phyloP scores from a whole-genome alignment of 768 basidiomycete genomes.

The Lyophyllum decastes region DNA sequence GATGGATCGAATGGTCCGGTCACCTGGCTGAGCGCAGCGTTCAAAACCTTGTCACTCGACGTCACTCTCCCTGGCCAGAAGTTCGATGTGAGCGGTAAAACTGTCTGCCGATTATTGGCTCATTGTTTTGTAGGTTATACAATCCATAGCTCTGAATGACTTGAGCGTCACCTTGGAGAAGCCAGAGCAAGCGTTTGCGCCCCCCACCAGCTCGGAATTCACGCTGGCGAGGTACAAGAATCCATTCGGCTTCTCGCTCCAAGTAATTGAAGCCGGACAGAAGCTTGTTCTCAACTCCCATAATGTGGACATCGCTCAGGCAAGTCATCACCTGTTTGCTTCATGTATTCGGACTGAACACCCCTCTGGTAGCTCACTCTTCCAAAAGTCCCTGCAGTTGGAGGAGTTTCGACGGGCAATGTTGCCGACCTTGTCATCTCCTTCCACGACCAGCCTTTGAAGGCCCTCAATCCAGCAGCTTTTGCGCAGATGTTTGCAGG shows the following conservation, averaged over 20 bases:
- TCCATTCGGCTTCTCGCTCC: slow-evolving; percentile 76
- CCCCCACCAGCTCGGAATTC: slow-evolving; percentile 55
- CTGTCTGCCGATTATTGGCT: not conserved
- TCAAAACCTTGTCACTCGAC: slow-evolving; percentile 61
- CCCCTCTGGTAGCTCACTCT: slow-evolving; percentile 43
- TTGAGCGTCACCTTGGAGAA: slow-evolving; percentile 53
- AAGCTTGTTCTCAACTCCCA: slow-evolving; percentile 50
- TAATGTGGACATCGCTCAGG: slow-evolving; percentile 55
- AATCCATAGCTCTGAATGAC: slow-evolving; percentile 62
- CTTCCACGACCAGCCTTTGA: slow-evolving; percentile 57
- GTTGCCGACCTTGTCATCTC: slow-evolving; percentile 57
- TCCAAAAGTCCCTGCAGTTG: slow-evolving; percentile 47
- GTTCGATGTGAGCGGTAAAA: slow-evolving; percentile 39
- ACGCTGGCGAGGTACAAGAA: slow-evolving; percentile 66
- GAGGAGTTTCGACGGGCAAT: slow-evolving; percentile 73
- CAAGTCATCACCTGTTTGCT: slow-evolving; percentile 25
- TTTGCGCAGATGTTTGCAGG: slow-evolving; percentile 60
- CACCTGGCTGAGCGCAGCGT: slow-evolving; percentile 68
- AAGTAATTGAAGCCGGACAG: slow-evolving; percentile 58
- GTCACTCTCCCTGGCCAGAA: slow-evolving; percentile 66
- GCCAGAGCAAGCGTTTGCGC: slow-evolving; percentile 56
- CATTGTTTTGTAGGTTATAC: slow-evolving; percentile 46
- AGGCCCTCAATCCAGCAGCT: slow-evolving; percentile 52
- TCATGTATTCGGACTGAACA: not conserved
- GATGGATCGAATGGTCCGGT: slow-evolving; percentile 51